Evolutionary conservation across 192 early-diverging fungal genomes (phyloP).

Genomic region (Umbelopsis ramanniana): DNA sequence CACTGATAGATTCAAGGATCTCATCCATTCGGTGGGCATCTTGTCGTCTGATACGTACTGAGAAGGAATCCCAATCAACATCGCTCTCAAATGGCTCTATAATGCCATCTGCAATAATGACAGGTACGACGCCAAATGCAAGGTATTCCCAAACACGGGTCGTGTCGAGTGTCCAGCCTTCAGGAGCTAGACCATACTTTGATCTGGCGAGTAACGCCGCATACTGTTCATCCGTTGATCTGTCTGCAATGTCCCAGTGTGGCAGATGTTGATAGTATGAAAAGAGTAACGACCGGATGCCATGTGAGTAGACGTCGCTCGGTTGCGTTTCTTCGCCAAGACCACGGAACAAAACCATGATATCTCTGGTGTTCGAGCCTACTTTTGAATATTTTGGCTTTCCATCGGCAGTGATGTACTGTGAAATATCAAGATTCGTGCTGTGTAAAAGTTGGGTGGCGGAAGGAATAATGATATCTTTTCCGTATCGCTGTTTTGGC

Average conservation of each 20-base stretch:
- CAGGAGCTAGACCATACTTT: constrained; percentile 47
- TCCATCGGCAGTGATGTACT: constrained; percentile 33
- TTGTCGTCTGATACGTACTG: constrained; percentile 41
- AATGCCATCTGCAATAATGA: constrained; percentile 54
- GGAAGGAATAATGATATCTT: constrained; percentile 50
- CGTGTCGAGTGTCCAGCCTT: constrained; percentile 49
- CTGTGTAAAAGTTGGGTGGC: constrained; percentile 42
- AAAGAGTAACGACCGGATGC: constrained; percentile 47
- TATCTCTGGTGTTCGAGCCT: constrained; percentile 27
- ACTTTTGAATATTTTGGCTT: constrained; percentile 23
- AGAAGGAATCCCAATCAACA: constrained; percentile 51
- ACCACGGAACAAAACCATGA: constrained; percentile 42
- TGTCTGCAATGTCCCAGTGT: constrained; percentile 43
- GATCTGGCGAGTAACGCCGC: constrained; percentile 43
- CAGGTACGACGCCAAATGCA: constrained; percentile 56
- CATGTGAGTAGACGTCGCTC: constrained; percentile 41
- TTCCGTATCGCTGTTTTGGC: constrained; percentile 34
- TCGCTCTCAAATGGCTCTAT: constrained; percentile 54
- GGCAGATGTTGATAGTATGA: constrained; percentile 39
- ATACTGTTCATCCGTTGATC: constrained; percentile 40
- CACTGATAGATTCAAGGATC: constrained; percentile 37
- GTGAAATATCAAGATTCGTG: constrained; percentile 21
- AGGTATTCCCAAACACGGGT: constrained; percentile 54
- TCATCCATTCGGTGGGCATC: constrained; percentile 47
- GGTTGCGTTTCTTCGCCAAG: constrained; percentile 37